Percentiles rank a stretch among this genome's conserved stretches.
Evolutionary conservation across 78 protist species (phyloP).

Genomic region (Pigoraptor vietnamica): DNA sequence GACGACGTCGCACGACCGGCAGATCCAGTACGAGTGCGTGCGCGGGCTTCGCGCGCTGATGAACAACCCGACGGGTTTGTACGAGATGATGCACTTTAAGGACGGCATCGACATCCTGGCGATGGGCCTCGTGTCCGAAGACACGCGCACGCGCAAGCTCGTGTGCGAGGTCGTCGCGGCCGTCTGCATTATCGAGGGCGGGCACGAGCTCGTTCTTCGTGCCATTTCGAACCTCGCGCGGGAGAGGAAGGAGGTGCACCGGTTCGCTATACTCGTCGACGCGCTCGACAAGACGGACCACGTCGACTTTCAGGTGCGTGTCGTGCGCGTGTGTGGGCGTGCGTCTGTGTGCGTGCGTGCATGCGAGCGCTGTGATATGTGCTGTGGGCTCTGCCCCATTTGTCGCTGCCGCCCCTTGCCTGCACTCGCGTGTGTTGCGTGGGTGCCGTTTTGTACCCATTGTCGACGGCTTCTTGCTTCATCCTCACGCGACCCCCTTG

Average conservation of each 20-base stretch:
- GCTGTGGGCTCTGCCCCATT: too few relatives aligned
- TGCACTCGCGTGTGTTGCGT: too few relatives aligned
- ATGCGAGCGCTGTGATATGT: too few relatives aligned
- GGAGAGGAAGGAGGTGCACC: not conserved
- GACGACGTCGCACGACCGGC: not conserved
- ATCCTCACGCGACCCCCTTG: not conserved
- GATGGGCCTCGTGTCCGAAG: not conserved
- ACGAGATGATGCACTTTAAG: not conserved
- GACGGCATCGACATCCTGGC: not conserved
- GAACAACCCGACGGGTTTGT: not conserved
- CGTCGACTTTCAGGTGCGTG: not conserved
- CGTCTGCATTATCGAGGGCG: not conserved
- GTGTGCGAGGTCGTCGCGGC: constrained; percentile 5
- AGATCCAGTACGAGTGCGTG: constrained; percentile 14
- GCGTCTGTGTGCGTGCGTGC: not conserved
- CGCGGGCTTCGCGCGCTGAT: not conserved
- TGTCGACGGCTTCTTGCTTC: too few relatives aligned
- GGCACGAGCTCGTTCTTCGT: not conserved
- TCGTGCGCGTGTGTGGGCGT: too few relatives aligned
- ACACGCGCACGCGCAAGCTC: not conserved
- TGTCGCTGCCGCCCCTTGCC: too few relatives aligned
- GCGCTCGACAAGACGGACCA: not conserved
- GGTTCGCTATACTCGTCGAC: not conserved
- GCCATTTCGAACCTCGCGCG: not conserved
- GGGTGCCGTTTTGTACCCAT: too few relatives aligned